Percentiles rank a stretch among this genome's conserved stretches.
Evolutionary conservation across 2,329 filamentous ascomycete species (phyloP).

Genomic region (Stagonosporopsis cucurbitacearum): DNA sequence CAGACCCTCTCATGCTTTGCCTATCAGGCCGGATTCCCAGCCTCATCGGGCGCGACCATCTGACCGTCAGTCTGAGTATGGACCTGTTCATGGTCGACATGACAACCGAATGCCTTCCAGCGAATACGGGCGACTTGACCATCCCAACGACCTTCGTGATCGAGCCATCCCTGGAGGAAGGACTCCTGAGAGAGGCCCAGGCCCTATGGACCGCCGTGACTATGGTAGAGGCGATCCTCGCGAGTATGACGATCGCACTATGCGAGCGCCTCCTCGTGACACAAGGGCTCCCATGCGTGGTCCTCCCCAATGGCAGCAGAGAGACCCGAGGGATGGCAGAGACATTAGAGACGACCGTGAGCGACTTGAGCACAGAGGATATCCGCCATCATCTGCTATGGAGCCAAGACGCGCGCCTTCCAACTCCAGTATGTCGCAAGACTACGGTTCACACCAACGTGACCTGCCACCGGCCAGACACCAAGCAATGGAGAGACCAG

Average conservation of each 20-base stretch:
- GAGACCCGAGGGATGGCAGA: constrained; percentile 39
- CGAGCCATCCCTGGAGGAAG: constrained; percentile 36
- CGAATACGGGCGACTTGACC: constrained; percentile 55
- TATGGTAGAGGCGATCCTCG: constrained; percentile 40
- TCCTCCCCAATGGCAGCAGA: constrained; percentile 32
- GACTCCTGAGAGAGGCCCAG: constrained; percentile 45
- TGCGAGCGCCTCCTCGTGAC: constrained; percentile 46
- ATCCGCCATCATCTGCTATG: constrained; percentile 24
- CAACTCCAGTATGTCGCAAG: constrained; percentile 28
- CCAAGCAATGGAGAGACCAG: constrained; percentile 33
- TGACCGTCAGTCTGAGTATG: constrained; percentile 40
- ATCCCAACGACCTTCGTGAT: constrained; percentile 51
- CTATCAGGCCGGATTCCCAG: constrained; percentile 65
- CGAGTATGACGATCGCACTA: constrained; percentile 46
- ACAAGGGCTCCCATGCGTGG: constrained; percentile 28
- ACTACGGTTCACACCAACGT: constrained; percentile 36
- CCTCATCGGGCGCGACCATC: constrained; percentile 52
- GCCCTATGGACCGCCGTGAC: constrained; percentile 40
- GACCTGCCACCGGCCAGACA: constrained; percentile 30
- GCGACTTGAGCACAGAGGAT: constrained; percentile 41
- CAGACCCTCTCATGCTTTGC: constrained; percentile 54
- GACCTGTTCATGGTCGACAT: constrained; percentile 37
- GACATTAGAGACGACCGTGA: constrained; percentile 40
- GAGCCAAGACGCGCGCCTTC: constrained; percentile 34
- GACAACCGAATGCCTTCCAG: constrained; percentile 45